Evolutionary conservation across 2,329 filamentous ascomycete genomes (phyloP), one percentile per base, ranked within the genome.

Genomic region (Clarireedia homoeocarpa): DNA sequence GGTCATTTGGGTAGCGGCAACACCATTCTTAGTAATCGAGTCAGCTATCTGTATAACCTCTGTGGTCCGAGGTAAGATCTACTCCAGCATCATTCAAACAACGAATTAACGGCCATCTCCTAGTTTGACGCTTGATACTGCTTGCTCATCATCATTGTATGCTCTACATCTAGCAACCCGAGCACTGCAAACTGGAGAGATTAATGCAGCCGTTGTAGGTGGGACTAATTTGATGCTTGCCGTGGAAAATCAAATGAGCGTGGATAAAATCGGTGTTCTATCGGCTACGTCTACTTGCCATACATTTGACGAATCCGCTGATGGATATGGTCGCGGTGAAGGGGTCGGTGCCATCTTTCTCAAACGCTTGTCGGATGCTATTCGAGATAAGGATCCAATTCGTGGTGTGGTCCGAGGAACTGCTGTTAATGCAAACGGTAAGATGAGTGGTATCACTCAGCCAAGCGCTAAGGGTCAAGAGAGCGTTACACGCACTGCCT

Each of bases 41-140:
- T 55, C 5, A 42, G 47, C 6, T 50, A 55, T 51, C n/a, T 42
- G 14, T 51, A 46, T 27, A 49, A 55, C 38, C 48, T 55, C 9
- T 44, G 48, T 24, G 53, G 53, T 7, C 53, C 77, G 77, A 80
- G 77, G 60, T 72, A 82, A 66, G 80, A 77, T 0, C 65, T 83
- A 12, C 78, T 82, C 53, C 82, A 80, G 1, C 79, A 77, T 23
- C 83, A 80, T 65, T 81, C 76, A 30, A 77, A 75, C 5, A 20
- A 20, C 9, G 44, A 38, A 39, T 45, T 30, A 30, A 54, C 27
- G 6, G 23, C n/a, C 7, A 26, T 6, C 9, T 5, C 17, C 5
- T 6, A 72, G 70, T 27, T 68, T 76, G 58, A 74, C 72, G 4
- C 68, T 77, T 9, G 71, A 77, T 50, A 76, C 75, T 20, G 75